Evolutionary conservation across 2,329 filamentous ascomycete species (phyloP).

Genomic region (Hypoxylon rubiginosum): DNA sequence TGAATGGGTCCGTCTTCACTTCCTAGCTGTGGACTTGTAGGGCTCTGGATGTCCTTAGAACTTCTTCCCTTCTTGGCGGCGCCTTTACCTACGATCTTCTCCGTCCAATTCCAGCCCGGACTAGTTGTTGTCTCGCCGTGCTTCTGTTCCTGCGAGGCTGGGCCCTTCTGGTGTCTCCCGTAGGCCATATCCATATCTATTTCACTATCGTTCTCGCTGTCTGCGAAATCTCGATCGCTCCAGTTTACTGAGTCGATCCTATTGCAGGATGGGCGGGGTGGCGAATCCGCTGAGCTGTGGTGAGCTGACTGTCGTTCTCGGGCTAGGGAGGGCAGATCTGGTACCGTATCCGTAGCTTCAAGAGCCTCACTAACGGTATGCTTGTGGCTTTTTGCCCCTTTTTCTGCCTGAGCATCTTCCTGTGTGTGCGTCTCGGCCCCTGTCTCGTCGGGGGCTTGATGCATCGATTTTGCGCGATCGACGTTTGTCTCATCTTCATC

Average conservation of each 20-base stretch:
- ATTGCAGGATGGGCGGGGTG: slow-evolving; percentile 48
- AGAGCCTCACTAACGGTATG: slow-evolving; percentile 50
- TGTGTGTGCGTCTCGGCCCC: slow-evolving; percentile 72
- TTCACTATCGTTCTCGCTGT: slow-evolving; percentile 64
- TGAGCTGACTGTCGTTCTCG: slow-evolving; percentile 40
- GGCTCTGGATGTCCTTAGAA: slow-evolving; percentile 37
- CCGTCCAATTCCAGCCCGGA: slow-evolving; percentile 59
- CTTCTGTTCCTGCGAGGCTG: slow-evolving; percentile 32
- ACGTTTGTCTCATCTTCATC: slow-evolving; percentile 75
- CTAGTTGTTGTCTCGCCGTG: slow-evolving; percentile 36
- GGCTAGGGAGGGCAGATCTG: slow-evolving; percentile 57
- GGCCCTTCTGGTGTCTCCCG: slow-evolving; percentile 30
- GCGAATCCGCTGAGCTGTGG: slow-evolving; percentile 45
- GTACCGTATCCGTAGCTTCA: slow-evolving; percentile 61
- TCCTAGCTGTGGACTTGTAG: slow-evolving; percentile 19
- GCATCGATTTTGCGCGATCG: slow-evolving; percentile 76
- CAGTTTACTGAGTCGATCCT: slow-evolving; percentile 70
- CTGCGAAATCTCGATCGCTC: slow-evolving; percentile 75
- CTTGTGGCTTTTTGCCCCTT: slow-evolving; percentile 28
- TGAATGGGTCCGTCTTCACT: background rate
- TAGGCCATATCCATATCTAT: slow-evolving; percentile 51
- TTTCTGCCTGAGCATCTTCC: slow-evolving; percentile 49
- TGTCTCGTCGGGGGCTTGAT: slow-evolving; percentile 69
- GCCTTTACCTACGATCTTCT: slow-evolving; percentile 59
- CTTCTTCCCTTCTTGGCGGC: slow-evolving; percentile 43